phyloP scores from a whole-genome alignment of 2,329 filamentous ascomycete species.

The Polychaeton citri region DNA sequence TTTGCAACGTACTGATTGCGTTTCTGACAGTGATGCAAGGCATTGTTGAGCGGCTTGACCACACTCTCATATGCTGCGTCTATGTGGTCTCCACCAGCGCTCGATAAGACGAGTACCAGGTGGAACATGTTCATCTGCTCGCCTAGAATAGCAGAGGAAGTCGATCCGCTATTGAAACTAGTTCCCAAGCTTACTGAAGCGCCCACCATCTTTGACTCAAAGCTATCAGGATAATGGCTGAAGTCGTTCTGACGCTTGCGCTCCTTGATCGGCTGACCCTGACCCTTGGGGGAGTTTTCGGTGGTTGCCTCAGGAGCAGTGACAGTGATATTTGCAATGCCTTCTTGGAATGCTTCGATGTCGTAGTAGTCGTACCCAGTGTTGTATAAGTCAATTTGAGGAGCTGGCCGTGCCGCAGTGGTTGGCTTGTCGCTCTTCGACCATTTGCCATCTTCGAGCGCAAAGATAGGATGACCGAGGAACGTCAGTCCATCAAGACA shows the following conservation, averaged over 20 bases:
- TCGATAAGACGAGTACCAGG: constrained; percentile 80
- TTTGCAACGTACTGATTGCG: constrained; percentile 83
- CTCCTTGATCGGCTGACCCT: neutral
- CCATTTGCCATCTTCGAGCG: constrained; percentile 50
- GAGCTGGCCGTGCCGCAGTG: neutral
- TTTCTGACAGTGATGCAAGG: constrained; percentile 83
- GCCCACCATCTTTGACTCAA: constrained; percentile 10
- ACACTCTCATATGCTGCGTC: constrained; percentile 80
- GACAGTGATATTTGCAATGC: neutral
- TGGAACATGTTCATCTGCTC: constrained; percentile 93
- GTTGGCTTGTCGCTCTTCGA: constrained; percentile 2
- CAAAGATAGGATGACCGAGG: constrained; percentile 72
- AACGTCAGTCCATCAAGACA: constrained; percentile 68
- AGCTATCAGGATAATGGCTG: constrained; percentile 16
- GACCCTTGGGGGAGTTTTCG: constrained; percentile 1
- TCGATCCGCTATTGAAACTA: constrained; percentile 17
- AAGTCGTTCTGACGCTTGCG: constrained; percentile 9
- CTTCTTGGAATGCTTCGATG: constrained; percentile 1
- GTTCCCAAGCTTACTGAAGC: constrained; percentile 11
- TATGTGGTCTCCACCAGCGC: constrained; percentile 15
- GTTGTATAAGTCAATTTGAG: neutral
- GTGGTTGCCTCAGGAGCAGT: neutral
- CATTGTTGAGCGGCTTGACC: constrained; percentile 83
- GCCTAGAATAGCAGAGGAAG: constrained; percentile 17
- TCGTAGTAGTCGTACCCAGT: constrained; percentile 1